A percentile compares a stretch with the other conserved stretches of the same genome.
Conservation (phyloP, 2,329 filamentous ascomycete genomes). For the Aspergillaceae sp. region DNA sequence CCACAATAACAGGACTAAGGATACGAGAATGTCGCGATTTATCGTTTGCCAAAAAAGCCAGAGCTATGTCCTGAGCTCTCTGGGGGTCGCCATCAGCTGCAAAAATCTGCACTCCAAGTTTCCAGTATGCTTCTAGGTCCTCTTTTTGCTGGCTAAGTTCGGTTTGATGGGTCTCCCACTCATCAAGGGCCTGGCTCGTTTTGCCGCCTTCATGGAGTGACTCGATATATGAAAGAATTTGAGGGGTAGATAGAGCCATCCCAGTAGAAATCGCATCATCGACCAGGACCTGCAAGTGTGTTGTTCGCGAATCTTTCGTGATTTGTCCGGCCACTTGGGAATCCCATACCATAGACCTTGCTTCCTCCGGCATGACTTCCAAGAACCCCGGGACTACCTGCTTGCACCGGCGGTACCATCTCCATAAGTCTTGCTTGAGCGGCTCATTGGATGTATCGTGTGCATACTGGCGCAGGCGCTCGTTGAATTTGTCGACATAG, state of each 20-base stretch:
- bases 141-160: slow-evolving; percentile 41
- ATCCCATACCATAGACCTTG: slow-evolving; percentile 61
- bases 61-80: slow-evolving; percentile 42
- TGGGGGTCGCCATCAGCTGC: slow-evolving; percentile 40
- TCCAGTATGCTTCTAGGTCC: slow-evolving; percentile 36
- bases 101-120: slow-evolving; percentile 44
- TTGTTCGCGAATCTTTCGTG: slow-evolving; percentile 43
- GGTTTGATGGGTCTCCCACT: slow-evolving; percentile 53
- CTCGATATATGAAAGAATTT: slow-evolving; percentile 60
- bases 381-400: slow-evolving; percentile 40
- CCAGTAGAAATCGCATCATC: slow-evolving; percentile 58
- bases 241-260: slow-evolving; percentile 45
- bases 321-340: slow-evolving; percentile 41
- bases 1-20: slow-evolving; percentile 58
- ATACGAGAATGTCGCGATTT: slow-evolving; percentile 38
- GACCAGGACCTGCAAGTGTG: slow-evolving; percentile 53
- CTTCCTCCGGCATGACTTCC: slow-evolving; percentile 49
- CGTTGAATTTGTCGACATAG: slow-evolving; percentile 35
- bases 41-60: slow-evolving; percentile 32
- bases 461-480: slow-evolving; percentile 24
- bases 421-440: slow-evolving; percentile 37
- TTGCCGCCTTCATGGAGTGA: slow-evolving; percentile 57
- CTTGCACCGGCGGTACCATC: slow-evolving; percentile 44
- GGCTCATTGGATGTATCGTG: slow-evolving; percentile 21
- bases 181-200: slow-evolving; percentile 51